phyloP scores from a whole-genome alignment of 1,139 yeast species.

The Wickerhamomyces sp. region DNA sequence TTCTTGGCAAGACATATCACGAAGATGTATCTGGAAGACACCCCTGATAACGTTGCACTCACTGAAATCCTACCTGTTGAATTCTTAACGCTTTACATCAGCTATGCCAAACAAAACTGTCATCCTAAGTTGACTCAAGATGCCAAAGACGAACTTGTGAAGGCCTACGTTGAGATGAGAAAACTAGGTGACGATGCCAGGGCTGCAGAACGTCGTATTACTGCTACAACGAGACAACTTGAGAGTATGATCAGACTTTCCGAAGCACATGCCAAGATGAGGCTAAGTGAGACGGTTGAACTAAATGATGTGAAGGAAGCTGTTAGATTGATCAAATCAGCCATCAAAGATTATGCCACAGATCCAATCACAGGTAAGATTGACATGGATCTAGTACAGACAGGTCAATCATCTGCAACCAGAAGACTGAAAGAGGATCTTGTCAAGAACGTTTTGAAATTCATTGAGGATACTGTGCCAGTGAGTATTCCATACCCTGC shows the following conservation, averaged over 20 bases:
- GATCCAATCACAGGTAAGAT: constrained; percentile 96
- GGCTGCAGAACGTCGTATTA: constrained; percentile 81
- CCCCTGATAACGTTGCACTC: constrained; percentile 65
- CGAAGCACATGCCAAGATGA: constrained; percentile 98
- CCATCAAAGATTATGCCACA: constrained; percentile 96
- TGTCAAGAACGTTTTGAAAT: constrained; percentile 50
- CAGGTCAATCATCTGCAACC: constrained; percentile 90
- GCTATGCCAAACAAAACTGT: constrained; percentile 80
- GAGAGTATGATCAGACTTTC: constrained; percentile 93
- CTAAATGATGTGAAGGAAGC: constrained; percentile 89
- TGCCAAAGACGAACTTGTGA: constrained; percentile 85
- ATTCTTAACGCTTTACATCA: constrained; percentile 80
- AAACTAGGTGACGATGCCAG: constrained; percentile 89
- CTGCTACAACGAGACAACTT: constrained; percentile 96
- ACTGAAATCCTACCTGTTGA: constrained; percentile 78
- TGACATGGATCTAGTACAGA: constrained; percentile 95
- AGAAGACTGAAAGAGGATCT: constrained; percentile 74
- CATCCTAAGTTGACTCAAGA: constrained; percentile 74
- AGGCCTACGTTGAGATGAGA: constrained; percentile 89
- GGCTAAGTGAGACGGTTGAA: constrained; percentile 66
- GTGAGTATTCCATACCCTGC: constrained; percentile 17
- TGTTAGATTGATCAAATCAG: constrained; percentile 84
- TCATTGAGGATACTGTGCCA: constrained; percentile 33
- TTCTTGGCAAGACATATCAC: constrained; percentile 88
- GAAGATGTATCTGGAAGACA: constrained; percentile 85